These are phyloP conservation scores for Senecio squalidus DNA, from an alignment of 140 eudicot species.

Conservation along the genomic window DNA sequence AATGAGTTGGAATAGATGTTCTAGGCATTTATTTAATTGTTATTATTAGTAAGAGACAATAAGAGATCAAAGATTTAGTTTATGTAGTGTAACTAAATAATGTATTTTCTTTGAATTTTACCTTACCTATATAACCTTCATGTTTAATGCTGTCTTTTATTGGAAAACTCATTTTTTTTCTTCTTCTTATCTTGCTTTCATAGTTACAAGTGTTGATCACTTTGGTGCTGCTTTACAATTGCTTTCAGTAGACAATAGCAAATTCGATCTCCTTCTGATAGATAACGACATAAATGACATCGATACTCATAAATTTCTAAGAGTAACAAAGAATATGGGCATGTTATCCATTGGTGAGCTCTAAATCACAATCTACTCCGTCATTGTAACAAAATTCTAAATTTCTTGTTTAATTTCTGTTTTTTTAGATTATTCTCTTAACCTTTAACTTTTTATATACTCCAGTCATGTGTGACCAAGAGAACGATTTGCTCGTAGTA, in stretches of 20 bases:
- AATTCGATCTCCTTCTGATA: slow-evolving; percentile 8
- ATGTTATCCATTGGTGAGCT: slow-evolving; percentile 8
- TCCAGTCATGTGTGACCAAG: slow-evolving; percentile 13
- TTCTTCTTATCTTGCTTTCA: not conserved
- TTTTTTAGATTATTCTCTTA: too few species aligned
- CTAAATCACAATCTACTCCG: not conserved
- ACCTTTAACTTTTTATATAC: not conserved
- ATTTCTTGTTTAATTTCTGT: too few species aligned
- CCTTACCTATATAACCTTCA: too few species aligned
- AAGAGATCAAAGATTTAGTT: too few species aligned
- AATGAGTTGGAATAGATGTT: too few species aligned
- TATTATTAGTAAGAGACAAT: too few species aligned
- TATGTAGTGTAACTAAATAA: too few species aligned
- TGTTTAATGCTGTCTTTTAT: too few species aligned
- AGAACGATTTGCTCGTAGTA: not conserved
- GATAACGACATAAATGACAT: not conserved
- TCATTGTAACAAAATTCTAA: too few species aligned
- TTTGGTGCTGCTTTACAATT: not conserved
- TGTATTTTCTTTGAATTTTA: too few species aligned
- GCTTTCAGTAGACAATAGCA: not conserved
- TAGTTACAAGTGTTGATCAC: slow-evolving; percentile 1
- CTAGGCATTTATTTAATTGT: too few species aligned
- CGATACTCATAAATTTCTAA: slow-evolving; percentile 6
- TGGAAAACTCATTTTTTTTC: not conserved
- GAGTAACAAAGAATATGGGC: not conserved